These are phyloP conservation scores for Fusarium caatingaense DNA, from an alignment of 2,329 filamentous ascomycete species.

Conservation along the genomic window DNA sequence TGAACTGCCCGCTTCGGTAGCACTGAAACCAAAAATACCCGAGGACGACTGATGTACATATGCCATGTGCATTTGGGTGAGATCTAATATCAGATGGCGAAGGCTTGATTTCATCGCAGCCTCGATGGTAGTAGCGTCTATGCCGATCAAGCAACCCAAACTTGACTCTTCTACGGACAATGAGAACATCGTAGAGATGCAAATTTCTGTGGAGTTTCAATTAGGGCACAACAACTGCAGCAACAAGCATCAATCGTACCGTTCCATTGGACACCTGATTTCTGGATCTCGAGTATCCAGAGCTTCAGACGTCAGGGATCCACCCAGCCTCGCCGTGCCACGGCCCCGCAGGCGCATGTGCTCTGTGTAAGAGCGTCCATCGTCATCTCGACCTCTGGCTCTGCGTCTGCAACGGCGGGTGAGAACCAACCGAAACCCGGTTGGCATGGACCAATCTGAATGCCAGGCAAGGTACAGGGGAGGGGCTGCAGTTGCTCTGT, in stretches of 20 bases:
- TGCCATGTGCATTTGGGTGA: conserved; percentile 5
- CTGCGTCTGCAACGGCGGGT: conserved; percentile 15
- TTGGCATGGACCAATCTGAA: conserved; percentile 36
- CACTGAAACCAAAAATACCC: conserved; percentile 26
- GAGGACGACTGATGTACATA: conserved; percentile 8
- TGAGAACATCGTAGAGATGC: not conserved
- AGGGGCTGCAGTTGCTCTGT: conserved; percentile 13
- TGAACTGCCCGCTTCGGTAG: conserved; percentile 22
- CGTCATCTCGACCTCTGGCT: conserved; percentile 40
- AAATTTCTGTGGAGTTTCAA: conserved; percentile 42
- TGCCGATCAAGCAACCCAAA: not conserved
- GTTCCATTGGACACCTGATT: conserved; percentile 42
- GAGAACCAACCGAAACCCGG: conserved; percentile 33
- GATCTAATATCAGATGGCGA: conserved; percentile 1
- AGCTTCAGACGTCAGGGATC: conserved; percentile 43
- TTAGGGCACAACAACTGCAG: conserved; percentile 48
- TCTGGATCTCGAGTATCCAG: conserved; percentile 35
- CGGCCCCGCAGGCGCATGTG: conserved; percentile 43
- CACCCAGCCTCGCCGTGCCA: conserved; percentile 45
- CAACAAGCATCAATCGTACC: conserved; percentile 36
- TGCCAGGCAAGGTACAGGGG: conserved; percentile 21
- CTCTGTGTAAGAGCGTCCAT: conserved; percentile 37
- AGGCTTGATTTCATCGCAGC: not conserved
- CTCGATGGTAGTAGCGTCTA: not conserved
- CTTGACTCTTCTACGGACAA: not conserved